These are phyloP conservation scores for Chloromonas sp. DNA, from an alignment of 163 green algal genomes.

Conservation along the genomic window DNA sequence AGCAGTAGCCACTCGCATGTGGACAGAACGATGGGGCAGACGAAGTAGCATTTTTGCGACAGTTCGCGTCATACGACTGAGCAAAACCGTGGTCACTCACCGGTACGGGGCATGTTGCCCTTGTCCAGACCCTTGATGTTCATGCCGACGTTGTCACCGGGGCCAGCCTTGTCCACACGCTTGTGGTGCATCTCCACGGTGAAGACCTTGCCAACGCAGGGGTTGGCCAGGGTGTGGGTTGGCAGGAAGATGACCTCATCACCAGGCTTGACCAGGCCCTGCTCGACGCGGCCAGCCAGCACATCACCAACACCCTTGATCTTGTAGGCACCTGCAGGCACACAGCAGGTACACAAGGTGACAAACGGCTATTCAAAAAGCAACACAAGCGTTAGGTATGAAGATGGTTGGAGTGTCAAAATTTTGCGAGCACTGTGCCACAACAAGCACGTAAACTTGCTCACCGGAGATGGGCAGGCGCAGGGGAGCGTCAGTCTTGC, in stretches of 20 bases:
- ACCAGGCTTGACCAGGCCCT: constrained; percentile 91
- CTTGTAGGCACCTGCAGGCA: constrained; percentile 88
- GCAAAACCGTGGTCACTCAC: constrained; percentile 9
- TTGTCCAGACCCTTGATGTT: constrained; percentile 98
- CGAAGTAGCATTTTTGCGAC: not conserved
- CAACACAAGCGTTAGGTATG: no score
- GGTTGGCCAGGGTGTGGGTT: constrained; percentile 86
- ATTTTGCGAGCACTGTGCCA: no score
- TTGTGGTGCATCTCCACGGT: constrained; percentile 99
- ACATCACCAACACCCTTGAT: constrained; percentile 99
- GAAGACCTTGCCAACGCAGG: constrained; percentile 93
- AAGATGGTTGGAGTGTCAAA: no score
- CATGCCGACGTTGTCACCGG: constrained; percentile 99
- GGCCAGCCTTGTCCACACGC: constrained; percentile 88
- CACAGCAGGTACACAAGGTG: no score
- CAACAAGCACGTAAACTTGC: no score
- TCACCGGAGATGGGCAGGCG: constrained; percentile 82
- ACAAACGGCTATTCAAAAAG: no score
- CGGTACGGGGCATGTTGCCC: constrained; percentile 81
- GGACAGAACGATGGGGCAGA: not conserved
- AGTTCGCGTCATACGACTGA: not conserved
- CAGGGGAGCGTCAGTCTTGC: constrained; percentile 86
- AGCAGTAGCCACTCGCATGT: not conserved
- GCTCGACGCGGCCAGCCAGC: constrained; percentile 97
- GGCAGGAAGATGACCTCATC: constrained; percentile 93